Base-by-base conservation (phyloP, 768 basidiomycete species). In the Sarcomyxa edulis region DNA sequence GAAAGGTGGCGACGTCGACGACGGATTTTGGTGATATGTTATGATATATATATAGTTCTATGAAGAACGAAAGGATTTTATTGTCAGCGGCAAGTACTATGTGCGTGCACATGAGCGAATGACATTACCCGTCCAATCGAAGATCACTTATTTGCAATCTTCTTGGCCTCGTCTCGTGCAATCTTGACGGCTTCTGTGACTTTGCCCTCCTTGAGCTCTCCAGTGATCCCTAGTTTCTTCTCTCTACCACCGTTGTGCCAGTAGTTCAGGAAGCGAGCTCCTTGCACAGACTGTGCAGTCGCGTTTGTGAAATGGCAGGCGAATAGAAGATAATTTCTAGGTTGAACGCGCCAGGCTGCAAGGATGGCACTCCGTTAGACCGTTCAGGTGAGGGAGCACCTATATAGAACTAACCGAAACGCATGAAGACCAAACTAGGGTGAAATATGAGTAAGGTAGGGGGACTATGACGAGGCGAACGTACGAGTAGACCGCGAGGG, bases 241-340 rank as follows among this genome's bases (percentile, higher is more conserved):
- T 95, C 92, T 42, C 82, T 78, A 16, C 93, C 93, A 34, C 93
- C 93, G 39, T 80, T 68, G 55, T 95, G 65, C 89, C 91, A 94
- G 58, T 96, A 96, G 46, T 92, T 84, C 41, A 84, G 57, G 57
- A 94, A 99, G 21, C 95, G 83, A 9, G 66, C 70, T 12, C 84
- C 87, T 59, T 99, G 92, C 21, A 90, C 53, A 5, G 75, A 60
- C 60, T 99, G 95, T 0, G 93, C 89, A 15, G 87, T 72, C 2
- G 83, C 78, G 57, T 99, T 99, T 37, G 93, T 96, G 11, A 77
- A 67, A 62, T 99, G 95, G 58, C 94, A 97, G 3, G 83, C 92
- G 64, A 97, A 90, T 32, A 97, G 72, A 41, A 97, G 74, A 67
- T 97, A 96, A 60, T 98, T 98, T 49, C 95, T 82, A 6, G 95